Evolutionary conservation across 768 basidiomycete genomes (phyloP).

Genomic region (Hebeloma cylindrosporum): DNA sequence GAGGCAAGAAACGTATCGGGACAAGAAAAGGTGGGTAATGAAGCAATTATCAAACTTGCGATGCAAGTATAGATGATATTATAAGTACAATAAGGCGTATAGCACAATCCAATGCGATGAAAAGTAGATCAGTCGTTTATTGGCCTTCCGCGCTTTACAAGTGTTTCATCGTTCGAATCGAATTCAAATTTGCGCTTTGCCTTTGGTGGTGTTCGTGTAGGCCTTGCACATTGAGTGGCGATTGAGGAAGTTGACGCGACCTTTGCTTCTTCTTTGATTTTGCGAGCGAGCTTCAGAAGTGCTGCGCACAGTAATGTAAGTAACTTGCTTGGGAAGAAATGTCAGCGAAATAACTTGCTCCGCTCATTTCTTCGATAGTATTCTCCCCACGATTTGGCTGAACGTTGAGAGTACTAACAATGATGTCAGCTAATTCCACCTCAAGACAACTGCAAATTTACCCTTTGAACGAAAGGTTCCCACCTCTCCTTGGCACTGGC

Average conservation of each 20-base stretch:
- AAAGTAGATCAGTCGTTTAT: neutral
- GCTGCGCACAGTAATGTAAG: constrained; percentile 21
- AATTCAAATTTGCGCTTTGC: constrained; percentile 37
- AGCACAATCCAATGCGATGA: neutral
- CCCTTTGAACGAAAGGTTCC: constrained; percentile 52
- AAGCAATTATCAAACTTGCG: neutral
- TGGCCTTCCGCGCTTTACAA: constrained; percentile 23
- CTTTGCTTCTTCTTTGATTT: constrained; percentile 32
- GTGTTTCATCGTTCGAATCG: constrained; percentile 28
- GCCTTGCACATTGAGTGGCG: constrained; percentile 30
- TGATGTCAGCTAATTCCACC: neutral
- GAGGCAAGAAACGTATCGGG: too few relatives aligned
- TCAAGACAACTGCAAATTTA: constrained; percentile 22
- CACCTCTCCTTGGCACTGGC: constrained; percentile 49
- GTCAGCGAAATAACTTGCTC: constrained; percentile 32
- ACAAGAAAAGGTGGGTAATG: too few relatives aligned
- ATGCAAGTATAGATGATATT: constrained; percentile 4
- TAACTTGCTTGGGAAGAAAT: neutral
- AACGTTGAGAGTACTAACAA: constrained; percentile 52
- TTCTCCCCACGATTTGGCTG: constrained; percentile 60
- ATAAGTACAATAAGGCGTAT: constrained; percentile 1
- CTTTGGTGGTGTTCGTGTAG: constrained; percentile 26
- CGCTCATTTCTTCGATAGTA: constrained; percentile 53
- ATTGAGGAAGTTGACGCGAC: constrained; percentile 18
- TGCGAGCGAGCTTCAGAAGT: constrained; percentile 37